These are phyloP conservation scores for Neurospora sublineolata DNA, from an alignment of 495 filamentous ascomycete species.

Conservation along the genomic window DNA sequence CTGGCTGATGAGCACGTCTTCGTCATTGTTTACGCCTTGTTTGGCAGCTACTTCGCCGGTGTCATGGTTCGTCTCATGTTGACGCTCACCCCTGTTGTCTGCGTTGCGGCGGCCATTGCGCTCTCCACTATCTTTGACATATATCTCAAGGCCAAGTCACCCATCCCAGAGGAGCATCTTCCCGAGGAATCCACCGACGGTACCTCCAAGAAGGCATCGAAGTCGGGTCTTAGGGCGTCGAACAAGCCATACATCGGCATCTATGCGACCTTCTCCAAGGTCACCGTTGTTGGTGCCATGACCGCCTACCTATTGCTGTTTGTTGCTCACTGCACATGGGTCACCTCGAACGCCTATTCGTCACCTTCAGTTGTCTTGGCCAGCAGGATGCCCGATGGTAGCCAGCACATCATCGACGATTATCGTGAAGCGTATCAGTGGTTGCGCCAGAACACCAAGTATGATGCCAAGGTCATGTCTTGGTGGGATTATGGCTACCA, in stretches of 20 bases:
- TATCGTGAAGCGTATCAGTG: slow-evolving; percentile 99
- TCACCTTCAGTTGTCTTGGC: slow-evolving; percentile 96
- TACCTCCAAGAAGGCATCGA: slow-evolving; percentile 38
- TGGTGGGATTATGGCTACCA: slow-evolving; percentile 99
- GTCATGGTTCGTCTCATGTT: slow-evolving; percentile 99
- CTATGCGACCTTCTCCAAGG: slow-evolving; percentile 69
- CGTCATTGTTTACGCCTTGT: slow-evolving; percentile 88
- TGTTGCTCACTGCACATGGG: slow-evolving; percentile 97
- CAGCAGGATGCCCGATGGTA: slow-evolving; percentile 83
- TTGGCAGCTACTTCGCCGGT: slow-evolving; percentile 94
- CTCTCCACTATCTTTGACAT: slow-evolving; percentile 81
- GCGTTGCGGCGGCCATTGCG: slow-evolving; percentile 84
- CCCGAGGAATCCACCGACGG: slow-evolving; percentile 38
- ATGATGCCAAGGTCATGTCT: slow-evolving; percentile 97
- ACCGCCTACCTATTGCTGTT: slow-evolving; percentile 80
- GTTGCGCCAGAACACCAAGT: slow-evolving; percentile 91
- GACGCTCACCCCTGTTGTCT: slow-evolving; percentile 92
- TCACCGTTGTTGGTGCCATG: slow-evolving; percentile 55
- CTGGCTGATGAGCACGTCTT: slow-evolving; percentile 97
- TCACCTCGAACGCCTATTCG: slow-evolving; percentile 96
- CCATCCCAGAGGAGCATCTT: slow-evolving; percentile 36
- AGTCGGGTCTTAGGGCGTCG: slow-evolving; percentile 53
- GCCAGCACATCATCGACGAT: slow-evolving; percentile 97
- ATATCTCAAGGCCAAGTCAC: slow-evolving; percentile 54
- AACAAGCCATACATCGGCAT: slow-evolving; percentile 70